Base-by-base conservation (phyloP, 202 grass and related monocot species). In the Miscanthus sacchariflorus region DNA sequence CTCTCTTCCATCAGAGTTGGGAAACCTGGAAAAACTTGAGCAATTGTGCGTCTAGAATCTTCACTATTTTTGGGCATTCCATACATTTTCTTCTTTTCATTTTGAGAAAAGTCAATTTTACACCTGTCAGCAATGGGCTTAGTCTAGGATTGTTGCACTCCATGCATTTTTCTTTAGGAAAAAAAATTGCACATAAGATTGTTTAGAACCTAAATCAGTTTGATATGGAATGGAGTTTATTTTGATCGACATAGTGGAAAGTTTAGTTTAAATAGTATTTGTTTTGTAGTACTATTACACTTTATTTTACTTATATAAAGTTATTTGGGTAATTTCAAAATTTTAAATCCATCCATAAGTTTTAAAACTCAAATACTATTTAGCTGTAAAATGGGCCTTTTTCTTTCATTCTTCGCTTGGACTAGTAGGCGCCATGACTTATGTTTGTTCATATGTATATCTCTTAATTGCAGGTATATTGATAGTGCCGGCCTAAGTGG, bases 401-500 rank as follows among this genome's bases (percentile, higher is more conserved):
- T 27, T 4, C 67, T 44, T 28, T 28, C 2, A 17, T 66, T 28
- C n/a, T 79, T 66, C 9, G 0, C 38, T 66, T 80, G 56, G 1
- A 66, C 2, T 18, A 78, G n/a, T 5, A 6, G 59, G 39, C 7
- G 27, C n/a, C 39, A 42, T 45, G 39, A 19, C 13, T 59, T 59
- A 71, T 70, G 0, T 46, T 18, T 78, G 0, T 7, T 84, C 19
- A 54, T 77, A 52, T 80, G 76, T 81, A 10, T 54, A 77, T 68
- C 10, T 42, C 38, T 52, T 54, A 72, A 78, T 86, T 68, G 40
- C 81, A 95, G 96, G 36, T 96, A 95, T 81, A 80, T 94, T 7
- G 54, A 84, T 50, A 91, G 92, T 76, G 75, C 89, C 76, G 93
- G 93, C 79, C 84, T 93, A 75, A 93, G 80, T 63, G 96, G 96